These are phyloP conservation scores for Beta corolliflora DNA, from an alignment of 179 eudicot species.

Conservation along the genomic window DNA sequence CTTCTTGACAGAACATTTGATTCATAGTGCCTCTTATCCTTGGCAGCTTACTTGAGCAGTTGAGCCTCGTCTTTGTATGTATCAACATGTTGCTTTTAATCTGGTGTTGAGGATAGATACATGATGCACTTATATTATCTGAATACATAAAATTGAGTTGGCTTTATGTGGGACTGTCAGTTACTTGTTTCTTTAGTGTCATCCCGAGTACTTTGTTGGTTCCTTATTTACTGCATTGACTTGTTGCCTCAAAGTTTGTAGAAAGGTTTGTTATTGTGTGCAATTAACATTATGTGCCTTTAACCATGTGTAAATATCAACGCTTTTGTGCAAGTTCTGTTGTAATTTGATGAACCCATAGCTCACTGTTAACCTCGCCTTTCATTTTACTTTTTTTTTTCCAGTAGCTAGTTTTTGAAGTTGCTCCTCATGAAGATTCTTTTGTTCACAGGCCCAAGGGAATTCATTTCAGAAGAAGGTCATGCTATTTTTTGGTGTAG, in stretches of 20 bases:
- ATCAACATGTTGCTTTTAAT: neutral
- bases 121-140: neutral
- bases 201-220: constrained; percentile 2
- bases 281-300: neutral
- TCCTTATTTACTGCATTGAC: neutral
- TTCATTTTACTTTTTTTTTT: neutral
- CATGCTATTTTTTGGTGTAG: constrained; percentile 77
- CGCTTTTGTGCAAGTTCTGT: neutral
- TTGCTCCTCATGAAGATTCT: constrained; percentile 22
- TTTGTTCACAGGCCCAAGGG: constrained; percentile 70
- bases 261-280: neutral
- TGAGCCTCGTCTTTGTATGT: too few species aligned
- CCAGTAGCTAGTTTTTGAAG: neutral
- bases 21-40: neutral
- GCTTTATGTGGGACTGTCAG: neutral
- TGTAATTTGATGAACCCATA: neutral
- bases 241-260: constrained; percentile 2
- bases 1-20: neutral
- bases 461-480: constrained; percentile 96
- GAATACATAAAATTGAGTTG: neutral
- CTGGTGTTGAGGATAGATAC: neutral
- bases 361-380: neutral
- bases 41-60: neutral
- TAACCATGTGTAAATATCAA: neutral
- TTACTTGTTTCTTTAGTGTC: neutral